Evolutionary conservation across 768 basidiomycete species (phyloP), one percentile per base, ranked within the genome.

Genomic region (Phanerochaete sordida): DNA sequence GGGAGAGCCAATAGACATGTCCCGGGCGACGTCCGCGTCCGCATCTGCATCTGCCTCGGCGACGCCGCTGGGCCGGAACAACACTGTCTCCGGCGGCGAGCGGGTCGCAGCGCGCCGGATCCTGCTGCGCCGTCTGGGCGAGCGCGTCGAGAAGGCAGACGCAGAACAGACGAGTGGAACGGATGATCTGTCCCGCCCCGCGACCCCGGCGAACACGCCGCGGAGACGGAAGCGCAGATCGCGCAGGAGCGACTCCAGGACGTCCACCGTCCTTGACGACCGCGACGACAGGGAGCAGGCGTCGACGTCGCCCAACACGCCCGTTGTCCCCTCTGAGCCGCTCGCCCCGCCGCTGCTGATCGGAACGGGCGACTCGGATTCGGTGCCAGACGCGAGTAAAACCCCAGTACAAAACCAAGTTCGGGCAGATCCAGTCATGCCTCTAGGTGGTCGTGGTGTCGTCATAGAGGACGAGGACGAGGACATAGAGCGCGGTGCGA

Each of bases 51-150:
- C n/a, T n/a, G n/a, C n/a, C n/a, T 50, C 69, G 21, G 61, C 66
- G 1, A 69, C 76, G 2, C 65, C 72, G 12, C 61, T 75, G 46
- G 64, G 60, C 56, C 81, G 92, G 58, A 92, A 89, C 66, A 92
- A 93, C 67, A 94, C 92, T 19, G 85, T 92, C 15, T 83, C 91
- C 1, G 91, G 90, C 33, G 90, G 89, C 28, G 91, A 92, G 66
- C 85, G 91, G 33, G 79, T 81, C 30, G 88, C 84, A 28, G 90
- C 87, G 13, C 81, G 91, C 45, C 82, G 84, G 65, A 77, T 85
- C 54, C 79, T 93, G 76, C 76, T 91, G 39, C 82, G 78, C 56
- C 79, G 84, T 11, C 75, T 92, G 19, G 81, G 81, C n/a, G 82
- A 84, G 52, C 69, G 81, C 55, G 69, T 79, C 63, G 78, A 85